Conservation (phyloP, 345 rosid genomes). For the Eucalyptus marginata region DNA sequence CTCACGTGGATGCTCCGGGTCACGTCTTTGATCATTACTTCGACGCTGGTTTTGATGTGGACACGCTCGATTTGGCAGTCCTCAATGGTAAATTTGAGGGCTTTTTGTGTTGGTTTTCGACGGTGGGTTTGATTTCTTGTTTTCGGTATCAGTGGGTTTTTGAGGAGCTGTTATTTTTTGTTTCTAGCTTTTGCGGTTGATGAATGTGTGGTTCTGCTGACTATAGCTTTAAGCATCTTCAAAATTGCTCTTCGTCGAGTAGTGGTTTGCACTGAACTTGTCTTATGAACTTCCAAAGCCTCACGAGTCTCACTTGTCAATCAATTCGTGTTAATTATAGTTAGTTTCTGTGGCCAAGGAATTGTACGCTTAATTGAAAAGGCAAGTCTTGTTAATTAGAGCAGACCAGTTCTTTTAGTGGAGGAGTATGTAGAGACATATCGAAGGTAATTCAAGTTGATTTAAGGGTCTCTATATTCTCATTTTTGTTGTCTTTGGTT, state of each 20-base stretch:
- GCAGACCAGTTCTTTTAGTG: background rate
- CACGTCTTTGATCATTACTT: conserved; percentile 29
- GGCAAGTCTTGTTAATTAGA: background rate
- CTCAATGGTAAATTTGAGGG: background rate
- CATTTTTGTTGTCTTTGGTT: background rate
- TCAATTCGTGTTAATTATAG: background rate
- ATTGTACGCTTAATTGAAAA: background rate
- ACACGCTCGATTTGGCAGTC: conserved; percentile 29
- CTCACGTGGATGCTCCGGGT: conserved; percentile 46
- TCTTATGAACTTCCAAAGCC: background rate
- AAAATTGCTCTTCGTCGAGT: background rate
- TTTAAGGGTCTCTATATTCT: background rate
- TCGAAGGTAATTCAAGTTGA: background rate
- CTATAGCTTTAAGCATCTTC: background rate
- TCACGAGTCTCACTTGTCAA: background rate
- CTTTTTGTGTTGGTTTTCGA: background rate
- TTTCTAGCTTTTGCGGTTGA: background rate
- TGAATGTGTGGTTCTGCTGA: background rate
- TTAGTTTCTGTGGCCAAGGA: background rate
- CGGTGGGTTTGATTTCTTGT: background rate
- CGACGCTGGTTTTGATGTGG: conserved; percentile 38
- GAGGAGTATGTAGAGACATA: background rate
- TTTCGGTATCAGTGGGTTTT: background rate
- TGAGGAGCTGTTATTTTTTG: background rate
- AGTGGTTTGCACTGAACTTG: background rate